Percentiles rank a stretch among this genome's conserved stretches.
These are phyloP conservation scores for Hypoxylon sp. DNA, from an alignment of 2,329 filamentous ascomycete genomes.

Conservation along the genomic window DNA sequence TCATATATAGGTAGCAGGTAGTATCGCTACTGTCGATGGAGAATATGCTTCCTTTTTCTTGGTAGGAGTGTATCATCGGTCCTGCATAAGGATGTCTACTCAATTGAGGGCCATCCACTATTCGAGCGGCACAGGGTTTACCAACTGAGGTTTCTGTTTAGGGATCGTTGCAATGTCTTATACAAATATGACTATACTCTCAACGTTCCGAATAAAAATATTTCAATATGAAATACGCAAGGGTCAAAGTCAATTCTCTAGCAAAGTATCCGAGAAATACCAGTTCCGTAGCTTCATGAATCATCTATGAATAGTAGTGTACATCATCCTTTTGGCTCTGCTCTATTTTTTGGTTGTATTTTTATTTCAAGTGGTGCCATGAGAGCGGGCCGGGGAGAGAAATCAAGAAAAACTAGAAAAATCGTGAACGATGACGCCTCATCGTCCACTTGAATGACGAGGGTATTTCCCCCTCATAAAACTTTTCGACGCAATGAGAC, in stretches of 20 bases:
- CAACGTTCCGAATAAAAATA: background rate
- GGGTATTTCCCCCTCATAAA: constrained; percentile 11
- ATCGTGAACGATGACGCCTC: background rate
- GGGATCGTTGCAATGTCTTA: background rate
- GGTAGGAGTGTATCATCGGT: no score
- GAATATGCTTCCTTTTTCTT: no score
- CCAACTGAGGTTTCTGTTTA: background rate
- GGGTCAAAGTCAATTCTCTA: background rate
- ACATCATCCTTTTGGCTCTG: constrained; percentile 11
- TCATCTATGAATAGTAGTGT: constrained; percentile 29
- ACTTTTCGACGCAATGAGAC: constrained; percentile 13
- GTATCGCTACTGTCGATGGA: no score
- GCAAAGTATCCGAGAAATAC: background rate
- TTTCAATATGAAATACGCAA: background rate
- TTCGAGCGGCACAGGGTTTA: background rate
- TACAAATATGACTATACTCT: background rate
- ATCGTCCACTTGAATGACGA: constrained; percentile 13
- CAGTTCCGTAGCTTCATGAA: constrained; percentile 19
- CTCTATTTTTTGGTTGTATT: constrained; percentile 8
- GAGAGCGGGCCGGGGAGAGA: background rate
- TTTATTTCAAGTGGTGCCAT: constrained; percentile 5
- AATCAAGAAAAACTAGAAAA: background rate
- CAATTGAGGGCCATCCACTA: no score
- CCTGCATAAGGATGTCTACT: no score
- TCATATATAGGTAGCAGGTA: no score